phyloP scores from a whole-genome alignment of 2,329 filamentous ascomycete species.

The Trichothecium roseum region DNA sequence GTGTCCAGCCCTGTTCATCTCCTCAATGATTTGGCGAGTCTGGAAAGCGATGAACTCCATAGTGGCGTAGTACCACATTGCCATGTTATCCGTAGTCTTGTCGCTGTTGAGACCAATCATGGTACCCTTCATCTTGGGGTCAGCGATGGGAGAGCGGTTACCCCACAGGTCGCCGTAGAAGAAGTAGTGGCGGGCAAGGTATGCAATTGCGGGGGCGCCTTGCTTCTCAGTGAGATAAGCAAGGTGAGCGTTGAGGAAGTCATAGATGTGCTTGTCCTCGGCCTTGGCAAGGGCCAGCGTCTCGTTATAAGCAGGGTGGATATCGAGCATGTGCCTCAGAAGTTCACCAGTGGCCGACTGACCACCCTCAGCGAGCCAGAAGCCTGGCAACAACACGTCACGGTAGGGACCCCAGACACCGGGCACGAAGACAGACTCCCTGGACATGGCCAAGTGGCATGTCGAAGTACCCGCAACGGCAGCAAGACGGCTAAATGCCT shows the following conservation, averaged over 20 bases:
- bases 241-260: constrained; percentile 85
- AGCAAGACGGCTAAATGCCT: constrained; percentile 86
- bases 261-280: constrained; percentile 83
- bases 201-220: constrained; percentile 67
- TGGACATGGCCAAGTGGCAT: constrained; percentile 93
- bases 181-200: constrained; percentile 88
- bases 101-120: constrained; percentile 82
- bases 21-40: constrained; percentile 87
- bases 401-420: constrained; percentile 97
- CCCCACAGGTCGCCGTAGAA: constrained; percentile 98
- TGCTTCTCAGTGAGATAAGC: constrained; percentile 60
- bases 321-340: constrained; percentile 88
- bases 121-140: constrained; percentile 84
- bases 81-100: constrained; percentile 76
- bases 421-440: constrained; percentile 82
- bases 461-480: constrained; percentile 95
- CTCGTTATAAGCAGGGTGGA: constrained; percentile 80
- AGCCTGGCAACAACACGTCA: constrained; percentile 82
- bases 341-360: constrained; percentile 95
- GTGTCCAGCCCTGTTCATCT: constrained; percentile 88
- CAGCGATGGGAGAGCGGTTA: constrained; percentile 88
- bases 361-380: constrained; percentile 95
- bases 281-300: constrained; percentile 70
- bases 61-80: constrained; percentile 86
- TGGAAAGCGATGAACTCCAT: constrained; percentile 98